Evolutionary conservation across 805 yeast genomes (phyloP), one percentile per base, ranked within the genome.

Genomic region (Pichia manshurica): DNA sequence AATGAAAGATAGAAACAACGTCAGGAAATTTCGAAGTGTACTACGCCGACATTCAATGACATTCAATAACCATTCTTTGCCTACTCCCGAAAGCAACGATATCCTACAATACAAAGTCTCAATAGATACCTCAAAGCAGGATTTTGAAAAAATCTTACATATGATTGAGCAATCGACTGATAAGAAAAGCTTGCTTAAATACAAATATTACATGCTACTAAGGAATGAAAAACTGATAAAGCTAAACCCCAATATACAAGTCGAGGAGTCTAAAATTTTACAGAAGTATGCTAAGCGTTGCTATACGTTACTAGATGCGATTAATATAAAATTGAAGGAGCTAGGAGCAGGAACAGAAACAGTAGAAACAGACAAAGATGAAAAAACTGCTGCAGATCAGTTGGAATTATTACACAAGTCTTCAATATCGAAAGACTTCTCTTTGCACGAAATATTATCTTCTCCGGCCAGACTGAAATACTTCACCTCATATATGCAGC

Each of bases 1-100:
- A 12, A 68, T 90, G 59, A 80, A 80, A 52, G 95, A 87, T 57
- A 69, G 89, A 47, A 76, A 76, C 33, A 87, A 86, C 57, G 95
- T 89, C 0, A 77, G 82, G 50, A 76, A 80, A 53, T 72, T 90
- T 20, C 67, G 95, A 51, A 78, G 75, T 20, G 85, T 87, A 1
- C 66, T 89, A 32, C 83, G 82, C 52, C 75, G 78, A 51, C 93
- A 88, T 56, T 72, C 84, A 22, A 54, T 50, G 23, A 57, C 58
- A 16, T 47, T 32, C 12, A 31, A 16, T 13, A 15, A 42, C 19
- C 2, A 16, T 5, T 2, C 33, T 4, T 15, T 39, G 5, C 34
- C 19, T 12, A 5, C 33, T 22, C 15, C 17, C 12, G 33, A 20
- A 15, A 13, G 8, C 5, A 28, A 9, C 17, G 39, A 44, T 32